phyloP scores from a whole-genome alignment of 148 eudicot genomes.

The Camellia lanceoleosa region DNA sequence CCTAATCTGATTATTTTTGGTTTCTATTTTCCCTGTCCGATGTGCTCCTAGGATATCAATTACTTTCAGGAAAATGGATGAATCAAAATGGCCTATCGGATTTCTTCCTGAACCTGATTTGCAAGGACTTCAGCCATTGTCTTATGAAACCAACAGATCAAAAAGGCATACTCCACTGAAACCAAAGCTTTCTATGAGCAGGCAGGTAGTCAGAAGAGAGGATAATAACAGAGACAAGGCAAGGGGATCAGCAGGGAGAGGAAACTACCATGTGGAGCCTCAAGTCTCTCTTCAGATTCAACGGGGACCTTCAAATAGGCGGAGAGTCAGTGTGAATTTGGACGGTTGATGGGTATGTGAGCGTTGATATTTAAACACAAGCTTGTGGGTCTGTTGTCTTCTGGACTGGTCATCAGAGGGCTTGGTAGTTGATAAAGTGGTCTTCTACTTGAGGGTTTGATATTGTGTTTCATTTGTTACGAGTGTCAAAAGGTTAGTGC shows the following conservation, averaged over 20 bases:
- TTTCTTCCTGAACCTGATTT: conserved; percentile 46
- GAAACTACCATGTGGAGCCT: conserved; percentile 13
- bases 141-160: conserved; percentile 26
- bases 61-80: conserved; percentile 62
- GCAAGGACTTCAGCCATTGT: conserved; percentile 46
- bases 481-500: not conserved
- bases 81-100: conserved; percentile 42
- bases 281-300: conserved; percentile 22
- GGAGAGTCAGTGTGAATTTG: conserved; percentile 18
- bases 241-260: conserved; percentile 15
- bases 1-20: not conserved
- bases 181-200: conserved; percentile 9
- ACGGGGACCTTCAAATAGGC: conserved; percentile 28
- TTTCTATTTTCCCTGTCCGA: not conserved
- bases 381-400: not conserved
- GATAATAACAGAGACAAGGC: conserved; percentile 15
- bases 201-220: conserved; percentile 20
- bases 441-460: not conserved
- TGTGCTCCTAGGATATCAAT: conserved; percentile 46
- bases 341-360: conserved; percentile 5
- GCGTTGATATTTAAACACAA: not conserved
- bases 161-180: conserved; percentile 17
- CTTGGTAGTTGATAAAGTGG: not conserved
- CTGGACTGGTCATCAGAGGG: not conserved
- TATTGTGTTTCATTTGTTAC: not conserved